Evolutionary conservation across 345 rosid genomes (phyloP).

Genomic region (Corymbia maculata): DNA sequence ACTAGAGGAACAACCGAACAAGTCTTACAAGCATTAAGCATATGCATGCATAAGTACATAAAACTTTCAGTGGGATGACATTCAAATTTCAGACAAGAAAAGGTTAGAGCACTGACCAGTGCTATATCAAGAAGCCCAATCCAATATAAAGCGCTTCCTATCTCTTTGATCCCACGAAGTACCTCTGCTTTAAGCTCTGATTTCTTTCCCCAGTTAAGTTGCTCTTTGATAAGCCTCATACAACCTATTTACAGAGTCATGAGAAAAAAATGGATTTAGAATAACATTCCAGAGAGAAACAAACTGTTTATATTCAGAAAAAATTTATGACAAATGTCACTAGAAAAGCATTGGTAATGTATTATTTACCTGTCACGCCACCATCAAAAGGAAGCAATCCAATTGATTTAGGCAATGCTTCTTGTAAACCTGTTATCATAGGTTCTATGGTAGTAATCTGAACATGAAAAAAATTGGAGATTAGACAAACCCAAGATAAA

Average conservation of each 20-base stretch:
- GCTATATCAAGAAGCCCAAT: slow-evolving; percentile 94
- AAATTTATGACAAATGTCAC: background rate
- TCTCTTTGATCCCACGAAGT: slow-evolving; percentile 85
- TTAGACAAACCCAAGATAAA: background rate
- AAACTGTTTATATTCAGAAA: background rate
- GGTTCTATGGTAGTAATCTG: slow-evolving; percentile 84
- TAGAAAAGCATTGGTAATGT: background rate
- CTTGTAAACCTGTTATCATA: slow-evolving; percentile 84
- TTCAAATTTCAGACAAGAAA: background rate
- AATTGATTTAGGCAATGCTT: slow-evolving; percentile 84
- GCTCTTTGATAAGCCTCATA: slow-evolving; percentile 88
- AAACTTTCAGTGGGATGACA: background rate
- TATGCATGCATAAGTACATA: background rate
- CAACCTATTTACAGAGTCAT: slow-evolving; percentile 41
- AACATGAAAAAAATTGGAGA: slow-evolving; percentile 5
- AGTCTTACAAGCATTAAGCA: background rate
- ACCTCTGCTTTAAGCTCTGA: slow-evolving; percentile 88
- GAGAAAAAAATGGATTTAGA: background rate
- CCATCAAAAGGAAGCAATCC: slow-evolving; percentile 96
- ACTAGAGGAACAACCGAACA: background rate
- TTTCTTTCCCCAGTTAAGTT: slow-evolving; percentile 84
- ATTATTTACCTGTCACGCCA: slow-evolving; percentile 68
- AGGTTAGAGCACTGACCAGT: slow-evolving; percentile 52
- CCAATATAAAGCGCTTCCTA: slow-evolving; percentile 88
- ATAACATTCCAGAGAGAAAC: background rate